Evolutionary conservation across 75 land plant genomes (phyloP), one percentile per base, ranked within the genome.

Genomic region (Adiantum capillusveneris): DNA sequence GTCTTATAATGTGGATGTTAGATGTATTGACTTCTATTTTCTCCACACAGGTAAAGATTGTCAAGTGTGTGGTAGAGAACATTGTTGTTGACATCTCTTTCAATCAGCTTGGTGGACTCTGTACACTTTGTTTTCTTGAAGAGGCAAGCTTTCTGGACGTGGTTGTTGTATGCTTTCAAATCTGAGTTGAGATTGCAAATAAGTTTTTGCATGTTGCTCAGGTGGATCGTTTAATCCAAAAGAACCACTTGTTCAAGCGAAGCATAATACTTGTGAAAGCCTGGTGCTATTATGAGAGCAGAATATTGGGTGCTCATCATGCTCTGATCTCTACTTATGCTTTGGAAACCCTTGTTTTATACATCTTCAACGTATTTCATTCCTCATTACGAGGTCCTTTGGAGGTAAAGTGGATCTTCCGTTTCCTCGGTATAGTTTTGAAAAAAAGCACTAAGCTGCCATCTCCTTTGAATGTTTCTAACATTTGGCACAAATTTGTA

Each of bases 241-340:
- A 84, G 6, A 64, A 87, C 55, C 92, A 95, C 64, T 70, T 95
- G 31, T 95, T 95, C 86, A 95, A 95, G 77, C 81, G 99, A 29
- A 95, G 99, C 58, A 80, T 95, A 50, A 95, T 95, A 72, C 69
- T 95, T 63, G 86, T 95, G 7, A 95, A 95, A 69, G 99, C 99
- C 1, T 95, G 99, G 99, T 95, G 99, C 56, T 95, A 95, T 39
- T 95, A 95, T 72, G 99, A 95, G 70, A 95, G 99, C 58, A 96
- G 99, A 1, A 82, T 95, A 54, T 56, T 95, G 63, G 99, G 96
- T 59, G 99, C 99, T 60, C 86, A 86, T 56, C 92, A 87, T 77
- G 97, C 92, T 26, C 84, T 95, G 44, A 95, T 95, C 25, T 95
- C 99, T 9, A 90, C 99, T 28, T 95, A 95, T 82, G 99, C 97